These are phyloP conservation scores for Chalciporus chontae DNA, from an alignment of 768 basidiomycete species.

Conservation along the genomic window DNA sequence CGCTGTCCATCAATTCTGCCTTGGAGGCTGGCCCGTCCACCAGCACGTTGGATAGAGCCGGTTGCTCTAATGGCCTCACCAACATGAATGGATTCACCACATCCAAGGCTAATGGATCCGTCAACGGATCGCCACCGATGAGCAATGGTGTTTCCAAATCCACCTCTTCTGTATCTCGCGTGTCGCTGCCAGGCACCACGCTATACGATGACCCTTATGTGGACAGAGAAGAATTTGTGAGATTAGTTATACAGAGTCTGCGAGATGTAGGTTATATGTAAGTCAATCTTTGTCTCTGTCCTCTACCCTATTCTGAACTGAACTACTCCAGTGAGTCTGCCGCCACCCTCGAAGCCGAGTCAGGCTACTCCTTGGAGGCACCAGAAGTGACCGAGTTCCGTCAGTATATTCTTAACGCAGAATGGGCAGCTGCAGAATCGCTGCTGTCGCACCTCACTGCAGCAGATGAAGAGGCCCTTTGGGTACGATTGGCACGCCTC, in stretches of 20 bases:
- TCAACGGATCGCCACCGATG: conserved; percentile 36
- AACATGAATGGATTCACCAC: conserved; percentile 42
- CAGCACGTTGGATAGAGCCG: conserved; percentile 32
- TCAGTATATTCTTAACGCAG: conserved; percentile 71
- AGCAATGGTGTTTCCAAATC: conserved; percentile 53
- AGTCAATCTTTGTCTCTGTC: conserved; percentile 26
- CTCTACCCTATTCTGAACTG: conserved; percentile 12
- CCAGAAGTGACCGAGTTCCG: conserved; percentile 77
- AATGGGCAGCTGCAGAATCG: conserved; percentile 77
- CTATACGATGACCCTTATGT: conserved; percentile 77
- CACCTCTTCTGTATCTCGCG: conserved; percentile 48
- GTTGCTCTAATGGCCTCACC: conserved; percentile 32
- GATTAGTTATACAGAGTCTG: conserved; percentile 84
- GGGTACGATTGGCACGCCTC: conserved; percentile 45
- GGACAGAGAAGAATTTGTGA: conserved; percentile 87
- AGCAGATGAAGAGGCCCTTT: conserved; percentile 60
- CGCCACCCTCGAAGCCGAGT: conserved; percentile 85
- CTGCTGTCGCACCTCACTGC: conserved; percentile 69
- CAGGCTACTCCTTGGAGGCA: conserved; percentile 83
- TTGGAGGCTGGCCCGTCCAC: conserved; percentile 54
- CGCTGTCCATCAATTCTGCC: conserved; percentile 41
- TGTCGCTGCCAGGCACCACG: conserved; percentile 66
- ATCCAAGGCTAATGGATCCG: conserved; percentile 30
- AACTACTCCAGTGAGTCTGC: conserved; percentile 70
- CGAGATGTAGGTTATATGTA: conserved; percentile 82